phyloP scores from a whole-genome alignment of 2,329 filamentous ascomycete genomes.

The Rutstroemia sp. region DNA sequence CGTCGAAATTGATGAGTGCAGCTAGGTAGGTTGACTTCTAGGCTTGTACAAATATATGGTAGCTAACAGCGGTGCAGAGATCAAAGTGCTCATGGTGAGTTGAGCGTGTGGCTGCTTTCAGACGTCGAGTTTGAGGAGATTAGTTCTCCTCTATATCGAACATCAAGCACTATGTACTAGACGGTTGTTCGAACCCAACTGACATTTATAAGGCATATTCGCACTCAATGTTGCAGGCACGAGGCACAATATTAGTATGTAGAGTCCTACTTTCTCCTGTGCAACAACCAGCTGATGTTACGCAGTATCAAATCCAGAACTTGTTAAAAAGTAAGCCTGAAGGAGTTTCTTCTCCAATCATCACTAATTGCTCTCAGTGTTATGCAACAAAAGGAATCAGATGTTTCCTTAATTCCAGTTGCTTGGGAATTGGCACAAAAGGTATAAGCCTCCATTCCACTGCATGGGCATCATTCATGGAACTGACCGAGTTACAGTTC shows the following conservation, averaged over 20 bases:
- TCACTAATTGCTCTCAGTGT: conserved; percentile 15
- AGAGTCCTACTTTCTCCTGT: background rate
- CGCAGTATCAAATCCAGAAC: conserved; percentile 20
- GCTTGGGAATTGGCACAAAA: conserved; percentile 16
- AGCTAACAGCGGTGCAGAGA: conserved; percentile 14
- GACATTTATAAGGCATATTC: conserved; percentile 16
- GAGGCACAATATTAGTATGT: conserved; percentile 25
- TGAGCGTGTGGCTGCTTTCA: background rate
- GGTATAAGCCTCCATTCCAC: conserved; percentile 11
- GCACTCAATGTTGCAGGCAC: conserved; percentile 21
- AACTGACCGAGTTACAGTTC: conserved; percentile 15
- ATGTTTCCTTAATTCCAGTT: conserved; percentile 16
- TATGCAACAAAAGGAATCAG: conserved; percentile 21
- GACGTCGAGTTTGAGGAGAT: background rate
- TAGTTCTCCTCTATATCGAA: too few species aligned
- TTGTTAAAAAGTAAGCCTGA: conserved; percentile 17
- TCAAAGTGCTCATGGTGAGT: conserved; percentile 20
- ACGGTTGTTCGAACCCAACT: background rate
- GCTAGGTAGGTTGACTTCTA: conserved; percentile 14
- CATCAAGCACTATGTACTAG: too few species aligned
- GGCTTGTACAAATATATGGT: background rate
- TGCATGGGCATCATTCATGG: too few species aligned
- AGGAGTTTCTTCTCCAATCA: background rate
- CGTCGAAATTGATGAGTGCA: conserved; percentile 17
- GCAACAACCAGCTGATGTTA: background rate